A percentile compares a stretch with the other conserved stretches of the same genome.
Evolutionary conservation across 495 filamentous ascomycete species (phyloP).

Genomic region (Sordaria brevicollis): DNA sequence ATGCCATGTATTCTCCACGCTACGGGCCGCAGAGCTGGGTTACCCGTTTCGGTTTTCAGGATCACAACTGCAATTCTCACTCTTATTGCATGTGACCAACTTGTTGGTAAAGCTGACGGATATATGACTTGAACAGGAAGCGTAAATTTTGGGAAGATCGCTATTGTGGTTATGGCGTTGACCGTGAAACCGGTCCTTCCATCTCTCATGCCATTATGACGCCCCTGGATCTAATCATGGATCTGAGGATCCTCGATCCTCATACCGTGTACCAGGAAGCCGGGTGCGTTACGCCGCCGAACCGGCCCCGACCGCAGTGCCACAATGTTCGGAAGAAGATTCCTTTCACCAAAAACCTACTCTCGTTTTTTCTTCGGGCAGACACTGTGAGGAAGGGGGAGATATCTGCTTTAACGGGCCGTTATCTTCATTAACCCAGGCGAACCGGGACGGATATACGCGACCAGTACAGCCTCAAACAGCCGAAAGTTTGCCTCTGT

Average conservation of each 20-base stretch:
- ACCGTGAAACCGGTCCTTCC: not conserved
- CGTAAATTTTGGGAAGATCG: not conserved
- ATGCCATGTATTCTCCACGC: not conserved
- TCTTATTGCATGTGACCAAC: not conserved
- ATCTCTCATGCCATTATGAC: not conserved
- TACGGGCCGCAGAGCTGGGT: not conserved
- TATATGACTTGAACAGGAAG: not conserved
- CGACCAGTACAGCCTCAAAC: not conserved
- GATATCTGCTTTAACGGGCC: slow-evolving; percentile 32
- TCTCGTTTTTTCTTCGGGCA: not conserved
- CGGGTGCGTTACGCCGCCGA: not conserved
- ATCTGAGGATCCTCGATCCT: not conserved
- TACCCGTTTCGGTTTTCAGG: not conserved
- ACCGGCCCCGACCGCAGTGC: not conserved
- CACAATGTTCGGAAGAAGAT: not conserved
- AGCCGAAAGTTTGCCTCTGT: not conserved
- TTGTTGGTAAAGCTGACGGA: not conserved
- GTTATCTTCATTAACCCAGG: slow-evolving; percentile 14
- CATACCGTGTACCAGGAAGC: not conserved
- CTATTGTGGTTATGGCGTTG: not conserved
- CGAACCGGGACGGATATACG: not conserved
- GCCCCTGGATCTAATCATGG: not conserved
- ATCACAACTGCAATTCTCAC: not conserved
- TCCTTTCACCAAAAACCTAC: not conserved
- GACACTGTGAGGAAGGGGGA: not conserved